Percentiles rank a stretch among this genome's conserved stretches.
Conservation (phyloP, 768 basidiomycete genomes). For the Pleurotus tuber-regium region DNA sequence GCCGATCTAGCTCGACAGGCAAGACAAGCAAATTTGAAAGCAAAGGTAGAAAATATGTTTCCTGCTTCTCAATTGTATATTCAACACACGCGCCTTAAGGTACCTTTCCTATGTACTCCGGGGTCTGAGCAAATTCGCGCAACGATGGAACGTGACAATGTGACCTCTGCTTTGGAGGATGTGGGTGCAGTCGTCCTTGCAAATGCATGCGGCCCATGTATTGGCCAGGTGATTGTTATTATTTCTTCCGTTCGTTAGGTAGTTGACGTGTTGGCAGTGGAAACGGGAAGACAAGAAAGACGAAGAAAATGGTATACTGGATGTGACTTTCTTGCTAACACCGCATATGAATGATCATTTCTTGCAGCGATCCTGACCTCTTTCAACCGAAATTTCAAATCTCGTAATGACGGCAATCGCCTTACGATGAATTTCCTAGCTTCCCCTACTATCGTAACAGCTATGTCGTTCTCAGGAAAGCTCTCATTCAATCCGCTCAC, state of each 20-base stretch:
- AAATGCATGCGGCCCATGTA: constrained; percentile 98
- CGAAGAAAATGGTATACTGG: constrained; percentile 80
- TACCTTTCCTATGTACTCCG: constrained; percentile 86
- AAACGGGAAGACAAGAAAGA: constrained; percentile 85
- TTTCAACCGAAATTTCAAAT: constrained; percentile 89
- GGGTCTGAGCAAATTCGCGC: constrained; percentile 97
- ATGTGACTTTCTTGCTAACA: constrained; percentile 1
- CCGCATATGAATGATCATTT: constrained; percentile 7
- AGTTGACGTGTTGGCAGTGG: constrained; percentile 55
- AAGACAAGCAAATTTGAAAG: constrained; percentile 72
- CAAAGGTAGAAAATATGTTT: constrained; percentile 46
- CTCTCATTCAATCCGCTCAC: constrained; percentile 92
- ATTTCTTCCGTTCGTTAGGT: background rate
- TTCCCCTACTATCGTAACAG: constrained; percentile 95
- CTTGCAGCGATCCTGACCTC: constrained; percentile 87
- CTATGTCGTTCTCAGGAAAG: constrained; percentile 94
- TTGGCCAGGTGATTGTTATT: constrained; percentile 70
- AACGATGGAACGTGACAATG: constrained; percentile 92
- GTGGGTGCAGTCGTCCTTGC: constrained; percentile 95
- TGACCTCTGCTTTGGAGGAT: constrained; percentile 77
- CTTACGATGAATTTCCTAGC: constrained; percentile 98
- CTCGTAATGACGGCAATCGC: constrained; percentile 93
- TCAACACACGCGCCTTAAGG: constrained; percentile 30
- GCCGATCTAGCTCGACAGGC: constrained; percentile 92
- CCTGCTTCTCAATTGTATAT: background rate